These are phyloP conservation scores for Friedmanniomyces simplex DNA, from an alignment of 495 filamentous ascomycete species.

Conservation along the genomic window DNA sequence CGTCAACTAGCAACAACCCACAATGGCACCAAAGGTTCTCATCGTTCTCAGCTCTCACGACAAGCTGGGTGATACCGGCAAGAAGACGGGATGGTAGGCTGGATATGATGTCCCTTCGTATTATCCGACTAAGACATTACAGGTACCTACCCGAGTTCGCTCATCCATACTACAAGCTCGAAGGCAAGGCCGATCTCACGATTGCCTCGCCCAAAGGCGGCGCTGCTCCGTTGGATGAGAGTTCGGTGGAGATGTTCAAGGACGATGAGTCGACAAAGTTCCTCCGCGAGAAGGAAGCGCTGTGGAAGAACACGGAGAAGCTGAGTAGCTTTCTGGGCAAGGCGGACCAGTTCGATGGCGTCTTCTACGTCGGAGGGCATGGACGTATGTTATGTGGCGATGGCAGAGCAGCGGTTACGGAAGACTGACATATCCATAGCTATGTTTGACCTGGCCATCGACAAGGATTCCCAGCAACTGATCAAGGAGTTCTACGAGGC, in stretches of 20 bases:
- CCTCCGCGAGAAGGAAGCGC: conserved; percentile 37
- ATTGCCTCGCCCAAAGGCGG: conserved; percentile 62
- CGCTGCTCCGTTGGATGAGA: conserved; percentile 50
- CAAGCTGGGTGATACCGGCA: conserved; percentile 41
- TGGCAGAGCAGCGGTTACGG: not conserved
- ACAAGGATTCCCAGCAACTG: conserved; percentile 42
- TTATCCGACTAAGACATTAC: not conserved
- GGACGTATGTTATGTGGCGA: conserved; percentile 59
- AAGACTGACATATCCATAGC: conserved; percentile 32
- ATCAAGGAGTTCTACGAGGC: conserved; percentile 48
- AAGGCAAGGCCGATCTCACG: conserved; percentile 43
- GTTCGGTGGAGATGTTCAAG: conserved; percentile 51
- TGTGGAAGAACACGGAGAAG: conserved; percentile 55
- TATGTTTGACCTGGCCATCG: conserved; percentile 56
- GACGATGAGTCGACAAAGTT: conserved; percentile 47
- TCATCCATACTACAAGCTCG: conserved; percentile 54
- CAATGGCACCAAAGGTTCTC: conserved; percentile 46
- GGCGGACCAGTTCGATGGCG: conserved; percentile 51
- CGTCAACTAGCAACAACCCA: not conserved
- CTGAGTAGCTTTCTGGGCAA: conserved; percentile 42
- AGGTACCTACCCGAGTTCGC: conserved; percentile 58
- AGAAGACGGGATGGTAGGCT: conserved; percentile 48
- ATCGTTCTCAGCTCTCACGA: conserved; percentile 56
- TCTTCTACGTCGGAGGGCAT: conserved; percentile 68
- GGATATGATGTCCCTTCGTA: not conserved